phyloP scores from a whole-genome alignment of 768 basidiomycete genomes.

The Brasilioporus rufonigricans region DNA sequence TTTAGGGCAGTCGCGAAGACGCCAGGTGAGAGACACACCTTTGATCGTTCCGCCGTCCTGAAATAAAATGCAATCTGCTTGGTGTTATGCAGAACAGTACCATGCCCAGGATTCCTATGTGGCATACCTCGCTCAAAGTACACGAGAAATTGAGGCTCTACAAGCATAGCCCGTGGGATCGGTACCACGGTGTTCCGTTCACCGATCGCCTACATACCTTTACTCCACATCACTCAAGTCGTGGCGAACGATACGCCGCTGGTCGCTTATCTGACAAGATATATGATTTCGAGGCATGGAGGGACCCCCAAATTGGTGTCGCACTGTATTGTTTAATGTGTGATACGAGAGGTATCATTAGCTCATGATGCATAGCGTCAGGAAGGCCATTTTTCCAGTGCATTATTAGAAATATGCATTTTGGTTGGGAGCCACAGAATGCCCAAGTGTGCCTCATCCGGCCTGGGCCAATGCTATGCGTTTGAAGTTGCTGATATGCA shows the following conservation, averaged over 20 bases:
- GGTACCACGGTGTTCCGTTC: too few species aligned
- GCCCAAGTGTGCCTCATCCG: too few species aligned
- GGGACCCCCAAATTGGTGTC: neutral
- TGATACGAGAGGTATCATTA: neutral
- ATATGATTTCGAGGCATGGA: neutral
- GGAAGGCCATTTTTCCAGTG: too few species aligned
- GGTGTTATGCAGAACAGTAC: constrained; percentile 42
- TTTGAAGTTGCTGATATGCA: too few species aligned
- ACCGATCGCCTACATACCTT: too few species aligned
- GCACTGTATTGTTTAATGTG: too few species aligned
- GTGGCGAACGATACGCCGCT: neutral
- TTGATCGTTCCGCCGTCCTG: neutral
- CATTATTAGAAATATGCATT: too few species aligned
- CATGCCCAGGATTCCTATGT: constrained; percentile 54
- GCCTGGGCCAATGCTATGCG: too few species aligned
- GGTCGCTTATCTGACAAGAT: neutral
- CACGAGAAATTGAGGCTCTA: constrained; percentile 60
- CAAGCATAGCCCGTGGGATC: too few species aligned
- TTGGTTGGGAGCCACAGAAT: too few species aligned
- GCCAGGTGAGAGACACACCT: constrained; percentile 39
- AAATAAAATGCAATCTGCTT: neutral
- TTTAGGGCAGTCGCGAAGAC: constrained; percentile 54
- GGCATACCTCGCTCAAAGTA: constrained; percentile 53
- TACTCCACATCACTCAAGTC: too few species aligned
- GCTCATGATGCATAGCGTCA: too few species aligned